Conservation (phyloP, 371 early-diverging fungal species). For the Circinella umbellata region DNA sequence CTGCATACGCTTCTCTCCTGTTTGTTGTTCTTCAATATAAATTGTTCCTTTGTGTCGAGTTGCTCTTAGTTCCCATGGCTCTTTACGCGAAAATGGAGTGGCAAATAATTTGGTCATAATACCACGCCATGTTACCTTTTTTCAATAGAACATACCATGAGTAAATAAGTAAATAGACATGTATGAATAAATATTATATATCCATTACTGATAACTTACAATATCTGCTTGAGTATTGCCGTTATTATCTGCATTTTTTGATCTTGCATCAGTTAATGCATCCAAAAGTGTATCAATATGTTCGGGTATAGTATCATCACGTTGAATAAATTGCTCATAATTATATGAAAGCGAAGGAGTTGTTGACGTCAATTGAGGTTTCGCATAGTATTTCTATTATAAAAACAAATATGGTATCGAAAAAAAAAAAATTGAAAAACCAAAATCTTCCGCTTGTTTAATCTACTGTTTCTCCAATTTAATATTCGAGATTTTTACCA, state of each 20-base stretch:
- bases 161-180: not conserved
- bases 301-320: conserved; percentile 67
- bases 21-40: conserved; percentile 78
- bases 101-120: conserved; percentile 86
- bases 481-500: conserved; percentile 76
- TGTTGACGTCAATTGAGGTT: conserved; percentile 2
- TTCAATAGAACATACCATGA: too few relatives aligned
- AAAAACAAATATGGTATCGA: not conserved
- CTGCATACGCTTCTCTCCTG: conserved; percentile 47
- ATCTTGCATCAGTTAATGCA: conserved; percentile 49
- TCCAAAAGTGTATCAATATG: conserved; percentile 83
- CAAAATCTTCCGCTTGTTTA: not conserved
- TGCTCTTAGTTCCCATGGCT: conserved; percentile 82
- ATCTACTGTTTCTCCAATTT: conserved; percentile 10
- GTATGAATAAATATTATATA: not conserved
- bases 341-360: conserved; percentile 56
- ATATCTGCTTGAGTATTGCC: conserved; percentile 34
- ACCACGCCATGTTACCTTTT: conserved; percentile 71
- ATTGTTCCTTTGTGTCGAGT: conserved; percentile 73
- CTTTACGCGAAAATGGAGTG: conserved; percentile 77
- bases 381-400: conserved; percentile 70
- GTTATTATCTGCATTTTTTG: conserved; percentile 14
- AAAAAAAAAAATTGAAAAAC: not conserved
- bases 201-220: conserved; percentile 30
- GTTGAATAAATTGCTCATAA: conserved; percentile 64